Percentiles rank a stretch among this genome's conserved stretches.
Conservation (phyloP, 208 protist genomes). For the Trypanosoma scelopori region DNA sequence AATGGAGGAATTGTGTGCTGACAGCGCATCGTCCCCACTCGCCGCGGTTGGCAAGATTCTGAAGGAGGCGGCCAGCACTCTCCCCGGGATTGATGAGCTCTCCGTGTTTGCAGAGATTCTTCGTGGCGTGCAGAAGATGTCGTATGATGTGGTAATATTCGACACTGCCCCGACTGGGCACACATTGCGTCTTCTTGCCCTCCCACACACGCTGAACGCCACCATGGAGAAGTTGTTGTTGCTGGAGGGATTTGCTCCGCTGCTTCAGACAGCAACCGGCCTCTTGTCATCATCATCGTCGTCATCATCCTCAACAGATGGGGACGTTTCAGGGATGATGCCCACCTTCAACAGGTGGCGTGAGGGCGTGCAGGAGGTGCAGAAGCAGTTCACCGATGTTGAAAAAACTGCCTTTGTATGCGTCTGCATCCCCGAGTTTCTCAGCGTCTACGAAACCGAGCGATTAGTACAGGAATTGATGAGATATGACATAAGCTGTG, state of each 20-base stretch:
- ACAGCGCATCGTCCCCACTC: conserved; percentile 26
- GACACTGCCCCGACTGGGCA: conserved; percentile 99
- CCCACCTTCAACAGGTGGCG: conserved; percentile 37
- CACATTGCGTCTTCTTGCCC: conserved; percentile 94
- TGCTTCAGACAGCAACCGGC: conserved; percentile 43
- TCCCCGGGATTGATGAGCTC: conserved; percentile 99
- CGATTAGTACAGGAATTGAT: conserved; percentile 97
- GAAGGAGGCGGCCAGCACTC: conserved; percentile 49
- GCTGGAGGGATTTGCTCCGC: conserved; percentile 44
- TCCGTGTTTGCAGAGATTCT: conserved; percentile 97
- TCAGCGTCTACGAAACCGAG: conserved; percentile 99
- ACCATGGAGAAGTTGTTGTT: conserved; percentile 50
- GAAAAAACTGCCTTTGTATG: conserved; percentile 96
- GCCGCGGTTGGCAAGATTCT: conserved; percentile 41
- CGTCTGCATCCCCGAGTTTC: conserved; percentile 99
- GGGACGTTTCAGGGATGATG: conserved; percentile 20
- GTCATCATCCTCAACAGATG: conserved; percentile 1
- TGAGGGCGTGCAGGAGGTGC: conserved; percentile 44
- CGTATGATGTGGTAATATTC: conserved; percentile 97
- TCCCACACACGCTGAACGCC: conserved; percentile 76
- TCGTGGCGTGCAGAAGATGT: conserved; percentile 77
- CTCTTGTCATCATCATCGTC: conserved; percentile 33
- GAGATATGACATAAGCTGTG: conserved; percentile 95
- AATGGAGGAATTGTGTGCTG: neutral
- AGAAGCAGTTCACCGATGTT: conserved; percentile 61